Percentiles rank a stretch among this genome's conserved stretches.
These are phyloP conservation scores for Leccinum aurantiacum DNA, from an alignment of 768 basidiomycete species.

Conservation along the genomic window DNA sequence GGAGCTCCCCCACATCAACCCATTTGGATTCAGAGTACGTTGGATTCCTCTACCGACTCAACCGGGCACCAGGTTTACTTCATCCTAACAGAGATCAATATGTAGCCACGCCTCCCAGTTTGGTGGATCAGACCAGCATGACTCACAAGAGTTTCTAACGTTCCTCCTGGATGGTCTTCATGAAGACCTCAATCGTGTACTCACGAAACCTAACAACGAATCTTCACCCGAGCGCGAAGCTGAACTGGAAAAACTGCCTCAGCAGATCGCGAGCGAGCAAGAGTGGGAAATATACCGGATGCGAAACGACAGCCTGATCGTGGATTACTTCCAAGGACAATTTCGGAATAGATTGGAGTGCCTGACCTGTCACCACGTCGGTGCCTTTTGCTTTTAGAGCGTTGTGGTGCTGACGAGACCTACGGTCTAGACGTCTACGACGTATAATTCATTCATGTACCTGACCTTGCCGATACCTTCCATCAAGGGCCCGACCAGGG, in stretches of 20 bases:
- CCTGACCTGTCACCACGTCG: slow-evolving; percentile 83
- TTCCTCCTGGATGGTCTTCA: slow-evolving; percentile 92
- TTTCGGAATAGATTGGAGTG: slow-evolving; percentile 90
- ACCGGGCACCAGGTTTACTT: slow-evolving; percentile 14
- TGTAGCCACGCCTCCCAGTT: slow-evolving; percentile 69
- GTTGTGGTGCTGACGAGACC: slow-evolving; percentile 12
- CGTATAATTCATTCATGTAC: slow-evolving; percentile 96
- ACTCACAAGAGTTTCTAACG: slow-evolving; percentile 95
- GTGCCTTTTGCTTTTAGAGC: slow-evolving; percentile 1
- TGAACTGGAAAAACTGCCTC: slow-evolving; percentile 82
- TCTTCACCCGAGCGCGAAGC: slow-evolving; percentile 80
- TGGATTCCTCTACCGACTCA: slow-evolving; percentile 21
- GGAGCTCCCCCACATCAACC: slow-evolving; percentile 79
- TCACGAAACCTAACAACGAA: slow-evolving; percentile 64
- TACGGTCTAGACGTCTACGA: slow-evolving; percentile 81
- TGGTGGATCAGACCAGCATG: slow-evolving; percentile 87
- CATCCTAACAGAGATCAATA: slow-evolving; percentile 49
- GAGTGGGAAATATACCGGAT: slow-evolving; percentile 92
- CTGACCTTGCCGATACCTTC: slow-evolving; percentile 87
- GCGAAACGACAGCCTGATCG: slow-evolving; percentile 90
- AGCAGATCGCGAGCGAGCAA: slow-evolving; percentile 85
- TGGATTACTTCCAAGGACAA: slow-evolving; percentile 98
- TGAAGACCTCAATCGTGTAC: slow-evolving; percentile 82
- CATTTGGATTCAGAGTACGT: slow-evolving; percentile 80
- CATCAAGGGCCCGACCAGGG: slow-evolving; percentile 52